Base-by-base conservation (phyloP, 2,329 filamentous ascomycete species). In the Didymella glomerata region DNA sequence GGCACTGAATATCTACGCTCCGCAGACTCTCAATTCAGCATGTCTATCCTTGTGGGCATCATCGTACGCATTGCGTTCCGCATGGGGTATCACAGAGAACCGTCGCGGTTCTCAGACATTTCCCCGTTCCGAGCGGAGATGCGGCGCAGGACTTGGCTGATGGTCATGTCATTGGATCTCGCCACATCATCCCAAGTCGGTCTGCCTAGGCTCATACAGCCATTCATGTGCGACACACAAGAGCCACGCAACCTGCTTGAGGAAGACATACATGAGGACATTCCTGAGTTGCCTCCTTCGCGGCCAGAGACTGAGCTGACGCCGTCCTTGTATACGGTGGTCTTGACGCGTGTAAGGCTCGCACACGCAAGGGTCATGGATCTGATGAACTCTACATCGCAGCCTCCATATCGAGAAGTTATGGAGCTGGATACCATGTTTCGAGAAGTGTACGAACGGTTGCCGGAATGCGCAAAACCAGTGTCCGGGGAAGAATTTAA, bases 111-210 rank as follows among this genome's bases (percentile, higher is more conserved):
- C 51, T 47, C 69, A 3, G 71, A 75, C 11, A 74, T 80, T 10
- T 81, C 81, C 0, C 81, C 83, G 0, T 89, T 85, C 60, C 80
- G 86, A 61, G 81, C 82, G 2, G 85, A 89, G 71, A 83, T 88
- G 78, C 81, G 87, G 25, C 81, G 87, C 4, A 82, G 87, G 8
- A 69, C 88, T 0, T 90, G 86, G 84, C 83, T 84, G 70, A 84
- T 88, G 65, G 58, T 81, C 28, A 61, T 76, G 41, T 73, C 76
- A 11, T 51, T 79, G 6, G 80, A 81, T 58, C 61, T 80, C 2
- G 67, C 77, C 10, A 62, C 76, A 5, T 79, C 78, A 0, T 67
- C 71, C 4, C 74, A 79, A 48, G 61, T 77, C 18, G 79, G 78
- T 2, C 47, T 80, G 13, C 79, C 79, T 14, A 66, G 75, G 14